A percentile compares a stretch with the other conserved stretches of the same genome.
Conservation (phyloP, 2,329 filamentous ascomycete genomes). For the Hirsutella thompsonii region DNA sequence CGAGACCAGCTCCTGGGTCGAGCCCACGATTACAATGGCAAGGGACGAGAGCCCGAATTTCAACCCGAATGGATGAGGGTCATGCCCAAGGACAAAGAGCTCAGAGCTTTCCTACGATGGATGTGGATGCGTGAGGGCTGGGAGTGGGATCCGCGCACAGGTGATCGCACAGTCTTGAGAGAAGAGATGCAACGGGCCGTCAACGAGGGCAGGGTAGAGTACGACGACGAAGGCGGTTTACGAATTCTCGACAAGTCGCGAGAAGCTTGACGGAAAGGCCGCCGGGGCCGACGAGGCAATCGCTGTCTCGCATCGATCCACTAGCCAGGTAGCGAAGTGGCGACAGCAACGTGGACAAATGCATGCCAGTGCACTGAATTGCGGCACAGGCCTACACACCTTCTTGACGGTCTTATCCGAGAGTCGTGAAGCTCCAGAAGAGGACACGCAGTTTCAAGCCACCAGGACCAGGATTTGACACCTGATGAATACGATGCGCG, state of each 20-base stretch:
- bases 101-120: conserved; percentile 79
- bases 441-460: too few relatives aligned
- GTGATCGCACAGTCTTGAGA: conserved; percentile 41
- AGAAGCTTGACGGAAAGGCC: neutral
- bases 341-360: too few relatives aligned
- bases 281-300: neutral
- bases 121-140: conserved; percentile 84
- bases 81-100: conserved; percentile 70
- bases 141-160: conserved; percentile 65
- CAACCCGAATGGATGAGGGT: conserved; percentile 89
- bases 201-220: conserved; percentile 41
- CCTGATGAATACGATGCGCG: too few relatives aligned
- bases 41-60: conserved; percentile 37
- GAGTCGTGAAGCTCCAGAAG: too few relatives aligned
- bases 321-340: neutral
- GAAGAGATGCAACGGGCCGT: conserved; percentile 43
- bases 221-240: conserved; percentile 35
- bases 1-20: conserved; percentile 61
- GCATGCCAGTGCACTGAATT: too few relatives aligned
- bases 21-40: conserved; percentile 54
- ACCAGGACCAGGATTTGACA: too few relatives aligned
- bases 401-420: too few relatives aligned
- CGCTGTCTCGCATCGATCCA: neutral
- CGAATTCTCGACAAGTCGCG: conserved; percentile 21
- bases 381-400: too few relatives aligned